These are phyloP conservation scores for Dryas drummondii DNA, from an alignment of 306 rosid species.

Conservation along the genomic window DNA sequence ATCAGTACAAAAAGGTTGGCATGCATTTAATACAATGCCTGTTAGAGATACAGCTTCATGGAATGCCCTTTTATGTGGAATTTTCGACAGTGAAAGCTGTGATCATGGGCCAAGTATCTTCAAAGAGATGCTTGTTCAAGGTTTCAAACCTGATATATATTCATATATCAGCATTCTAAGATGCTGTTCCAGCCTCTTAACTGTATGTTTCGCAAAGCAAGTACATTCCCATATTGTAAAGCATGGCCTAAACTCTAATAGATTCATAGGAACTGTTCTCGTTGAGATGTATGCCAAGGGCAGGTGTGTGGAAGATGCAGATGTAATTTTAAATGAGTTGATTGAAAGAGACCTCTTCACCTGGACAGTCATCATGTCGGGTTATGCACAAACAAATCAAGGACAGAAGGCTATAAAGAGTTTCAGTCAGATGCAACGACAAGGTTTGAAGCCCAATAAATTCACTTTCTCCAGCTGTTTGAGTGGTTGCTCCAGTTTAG, in stretches of 20 bases:
- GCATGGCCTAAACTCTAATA: conserved; percentile 5
- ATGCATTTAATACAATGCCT: conserved; percentile 17
- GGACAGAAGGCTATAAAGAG: conserved; percentile 20
- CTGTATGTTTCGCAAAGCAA: conserved; percentile 25
- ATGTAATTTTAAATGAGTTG: conserved; percentile 22
- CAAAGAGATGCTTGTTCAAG: conserved; percentile 15
- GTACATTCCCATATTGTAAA: conserved; percentile 28
- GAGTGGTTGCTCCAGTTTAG: conserved; percentile 29
- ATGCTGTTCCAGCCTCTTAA: conserved; percentile 21
- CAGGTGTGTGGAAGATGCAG: conserved; percentile 26
- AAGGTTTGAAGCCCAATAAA: conserved; percentile 33
- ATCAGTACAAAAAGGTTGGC: conserved; percentile 17
- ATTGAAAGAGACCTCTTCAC: conserved; percentile 24
- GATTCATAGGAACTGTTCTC: conserved; percentile 26
- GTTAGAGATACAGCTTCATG: conserved; percentile 27
- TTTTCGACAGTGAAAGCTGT: conserved; percentile 14
- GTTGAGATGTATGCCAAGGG: conserved; percentile 31
- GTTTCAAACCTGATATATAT: conserved; percentile 20
- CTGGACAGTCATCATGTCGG: conserved; percentile 30
- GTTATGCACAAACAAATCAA: conserved; percentile 14
- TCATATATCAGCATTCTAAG: conserved; percentile 25
- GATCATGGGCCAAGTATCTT: conserved; percentile 8
- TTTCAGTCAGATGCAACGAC: conserved; percentile 27
- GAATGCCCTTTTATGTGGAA: conserved; percentile 26
- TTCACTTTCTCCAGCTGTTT: conserved; percentile 28